Conservation (phyloP, 768 basidiomycete species). For the Melanogaster broomeanus region DNA sequence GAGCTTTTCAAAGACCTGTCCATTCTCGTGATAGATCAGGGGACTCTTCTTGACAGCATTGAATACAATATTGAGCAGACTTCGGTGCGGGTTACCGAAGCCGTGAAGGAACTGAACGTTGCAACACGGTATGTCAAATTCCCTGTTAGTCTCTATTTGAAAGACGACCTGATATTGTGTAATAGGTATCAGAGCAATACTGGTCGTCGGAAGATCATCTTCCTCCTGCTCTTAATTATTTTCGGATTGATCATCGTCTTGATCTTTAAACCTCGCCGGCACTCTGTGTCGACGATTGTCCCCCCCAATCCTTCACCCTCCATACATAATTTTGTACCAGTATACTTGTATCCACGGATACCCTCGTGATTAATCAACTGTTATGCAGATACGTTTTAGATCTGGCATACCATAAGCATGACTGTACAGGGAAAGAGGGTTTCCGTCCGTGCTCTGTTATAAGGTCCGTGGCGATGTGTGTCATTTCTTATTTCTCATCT, state of each 20-base stretch:
- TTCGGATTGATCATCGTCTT: slow-evolving; percentile 84
- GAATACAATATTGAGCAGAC: slow-evolving; percentile 98
- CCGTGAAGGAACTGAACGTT: slow-evolving; percentile 78
- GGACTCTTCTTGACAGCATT: slow-evolving; percentile 92
- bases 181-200: slow-evolving; percentile 91
- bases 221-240: slow-evolving; percentile 87
- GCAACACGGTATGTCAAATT: slow-evolving; percentile 69
- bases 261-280: slow-evolving; percentile 87
- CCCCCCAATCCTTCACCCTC: slow-evolving; percentile 27
- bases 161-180: neutral
- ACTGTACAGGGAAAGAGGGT: slow-evolving; percentile 4
- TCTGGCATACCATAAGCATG: slow-evolving; percentile 4
- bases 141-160: neutral
- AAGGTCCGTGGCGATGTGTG: slow-evolving; percentile 18
- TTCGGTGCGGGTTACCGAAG: slow-evolving; percentile 75
- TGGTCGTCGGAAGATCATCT: slow-evolving; percentile 90
- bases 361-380: slow-evolving; percentile 21
- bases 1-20: slow-evolving; percentile 97
- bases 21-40: slow-evolving; percentile 94
- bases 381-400: slow-evolving; percentile 13
- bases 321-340: slow-evolving; percentile 30
- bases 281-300: slow-evolving; percentile 33
- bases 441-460: slow-evolving; percentile 2
- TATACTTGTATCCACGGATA: slow-evolving; percentile 35
- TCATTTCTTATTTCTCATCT: neutral